Evolutionary conservation across 2,329 filamentous ascomycete species (phyloP).

Genomic region (Trichoderma polysporum): DNA sequence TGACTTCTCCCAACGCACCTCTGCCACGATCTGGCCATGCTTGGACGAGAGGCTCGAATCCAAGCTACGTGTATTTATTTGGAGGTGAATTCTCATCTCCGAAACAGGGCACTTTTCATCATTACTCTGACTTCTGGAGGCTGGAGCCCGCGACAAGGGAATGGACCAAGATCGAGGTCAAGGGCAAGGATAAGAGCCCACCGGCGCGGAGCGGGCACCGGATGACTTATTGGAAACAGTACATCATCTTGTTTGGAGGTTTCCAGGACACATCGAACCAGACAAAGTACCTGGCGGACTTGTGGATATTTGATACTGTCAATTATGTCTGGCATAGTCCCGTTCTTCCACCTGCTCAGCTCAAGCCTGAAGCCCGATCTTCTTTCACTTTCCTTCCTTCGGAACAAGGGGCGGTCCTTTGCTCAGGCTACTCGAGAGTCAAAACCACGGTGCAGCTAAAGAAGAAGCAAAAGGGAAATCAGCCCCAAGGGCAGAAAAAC

Average conservation of each 20-base stretch:
- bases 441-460: constrained; percentile 69
- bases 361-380: constrained; percentile 86
- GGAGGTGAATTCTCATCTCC: constrained; percentile 96
- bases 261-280: constrained; percentile 96
- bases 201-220: constrained; percentile 87
- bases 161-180: constrained; percentile 84
- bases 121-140: constrained; percentile 98
- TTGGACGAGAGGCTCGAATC: constrained; percentile 86
- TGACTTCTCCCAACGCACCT: constrained; percentile 88
- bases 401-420: constrained; percentile 84
- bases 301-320: constrained; percentile 93
- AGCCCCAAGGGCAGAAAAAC: constrained; percentile 64
- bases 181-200: constrained; percentile 74
- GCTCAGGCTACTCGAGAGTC: constrained; percentile 89
- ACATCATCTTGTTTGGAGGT: constrained; percentile 91
- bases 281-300: constrained; percentile 88
- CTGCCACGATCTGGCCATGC: constrained; percentile 90
- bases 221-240: constrained; percentile 97
- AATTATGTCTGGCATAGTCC: constrained; percentile 84
- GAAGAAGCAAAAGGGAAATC: constrained; percentile 59
- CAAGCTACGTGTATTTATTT: constrained; percentile 84
- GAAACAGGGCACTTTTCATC: constrained; percentile 97
- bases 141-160: constrained; percentile 81
- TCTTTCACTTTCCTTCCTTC: constrained; percentile 92
- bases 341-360: constrained; percentile 69